A percentile compares a stretch with the other conserved stretches of the same genome.
phyloP scores from a whole-genome alignment of 495 filamentous ascomycete genomes.

The Penicillium tannophilum region DNA sequence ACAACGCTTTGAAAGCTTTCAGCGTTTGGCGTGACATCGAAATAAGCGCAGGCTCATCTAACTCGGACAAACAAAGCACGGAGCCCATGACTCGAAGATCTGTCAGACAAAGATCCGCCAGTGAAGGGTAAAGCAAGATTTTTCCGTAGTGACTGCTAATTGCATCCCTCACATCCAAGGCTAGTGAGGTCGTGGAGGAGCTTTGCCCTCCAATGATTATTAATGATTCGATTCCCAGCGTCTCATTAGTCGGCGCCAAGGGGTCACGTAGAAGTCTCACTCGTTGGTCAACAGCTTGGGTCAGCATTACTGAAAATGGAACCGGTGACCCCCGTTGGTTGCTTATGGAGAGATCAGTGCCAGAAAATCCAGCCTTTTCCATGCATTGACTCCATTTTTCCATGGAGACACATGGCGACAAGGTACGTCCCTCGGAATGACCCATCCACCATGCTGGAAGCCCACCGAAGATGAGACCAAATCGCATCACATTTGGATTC shows the following conservation, averaged over 20 bases:
- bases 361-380: slow-evolving; percentile 45
- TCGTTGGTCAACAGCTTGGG: slow-evolving; percentile 48
- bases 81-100: slow-evolving; percentile 27
- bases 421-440: slow-evolving; percentile 40
- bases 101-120: slow-evolving; percentile 16
- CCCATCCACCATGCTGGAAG: slow-evolving; percentile 59
- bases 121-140: slow-evolving; percentile 13
- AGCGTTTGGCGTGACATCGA: slow-evolving; percentile 27
- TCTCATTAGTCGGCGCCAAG: slow-evolving; percentile 10
- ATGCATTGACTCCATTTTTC: slow-evolving; percentile 44
- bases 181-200: slow-evolving; percentile 12
- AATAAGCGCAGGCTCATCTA: slow-evolving; percentile 46
- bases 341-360: slow-evolving; percentile 40
- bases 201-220: slow-evolving; percentile 31
- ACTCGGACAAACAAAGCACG: slow-evolving; percentile 48
- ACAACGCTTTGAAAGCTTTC: slow-evolving; percentile 29
- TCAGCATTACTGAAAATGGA: slow-evolving; percentile 44
- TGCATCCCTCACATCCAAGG: slow-evolving; percentile 11
- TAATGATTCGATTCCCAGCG: slow-evolving; percentile 19
- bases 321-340: slow-evolving; percentile 2
- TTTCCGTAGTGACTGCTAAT: slow-evolving; percentile 16
- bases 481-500: slow-evolving; percentile 28
- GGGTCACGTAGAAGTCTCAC: slow-evolving; percentile 35
- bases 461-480: slow-evolving; percentile 37
- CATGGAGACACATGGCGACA: slow-evolving; percentile 35